Base-by-base conservation (phyloP, 1,284 basidiomycete species). In the Moesziomyces globuligerus region DNA sequence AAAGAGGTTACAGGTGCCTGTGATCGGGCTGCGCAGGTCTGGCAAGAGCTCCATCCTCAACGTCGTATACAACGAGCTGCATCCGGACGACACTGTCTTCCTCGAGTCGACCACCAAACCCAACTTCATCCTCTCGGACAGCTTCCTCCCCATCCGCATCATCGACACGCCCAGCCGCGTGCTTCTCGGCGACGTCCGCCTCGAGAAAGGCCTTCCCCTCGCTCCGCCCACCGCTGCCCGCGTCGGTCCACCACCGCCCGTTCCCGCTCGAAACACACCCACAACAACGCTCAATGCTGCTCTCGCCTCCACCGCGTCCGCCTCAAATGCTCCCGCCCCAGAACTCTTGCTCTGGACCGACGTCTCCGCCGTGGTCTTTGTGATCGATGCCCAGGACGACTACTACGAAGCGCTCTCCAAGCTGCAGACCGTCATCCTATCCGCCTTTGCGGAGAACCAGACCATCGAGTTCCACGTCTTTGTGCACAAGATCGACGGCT, bases 1-100 rank as follows among this genome's bases (percentile, higher is more conserved):
- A 17, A 66, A 59, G 41, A 29, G 70, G n/a, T 26, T 73, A 18
- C 69, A 67, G 34, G 69, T 72, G 8, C 64, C 69, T 28, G 58
- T 72, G 25, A 67, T 72, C 28, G 69, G 69, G 9, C 29, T 72
- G 34, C 57, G 69, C 11, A 48, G 69, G n/a, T 72, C 91, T 53
- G 95, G 95, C 57, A 98, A 98, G 84, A 91, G 93, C 21, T 94
- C 92, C 28, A 92, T 96, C 60, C 88, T 91, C 75, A 89, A 94
- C 81, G 92, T 95, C 28, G 87, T 98, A 18, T 96, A 97, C 86
- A 90, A 94, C 73, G 87, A 90, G 65, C 85, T 93, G 47, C 86
- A 89, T 0, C 88, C 92, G 0, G 93, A 92, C 80, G 90, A 97
- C 77, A 91, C 93, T 0, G 92, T 97, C 75, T 97, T 91, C 83